A percentile compares a stretch with the other conserved stretches of the same genome.
These are phyloP conservation scores for Penicillium nucicola DNA, from an alignment of 495 filamentous ascomycete species.

Conservation along the genomic window DNA sequence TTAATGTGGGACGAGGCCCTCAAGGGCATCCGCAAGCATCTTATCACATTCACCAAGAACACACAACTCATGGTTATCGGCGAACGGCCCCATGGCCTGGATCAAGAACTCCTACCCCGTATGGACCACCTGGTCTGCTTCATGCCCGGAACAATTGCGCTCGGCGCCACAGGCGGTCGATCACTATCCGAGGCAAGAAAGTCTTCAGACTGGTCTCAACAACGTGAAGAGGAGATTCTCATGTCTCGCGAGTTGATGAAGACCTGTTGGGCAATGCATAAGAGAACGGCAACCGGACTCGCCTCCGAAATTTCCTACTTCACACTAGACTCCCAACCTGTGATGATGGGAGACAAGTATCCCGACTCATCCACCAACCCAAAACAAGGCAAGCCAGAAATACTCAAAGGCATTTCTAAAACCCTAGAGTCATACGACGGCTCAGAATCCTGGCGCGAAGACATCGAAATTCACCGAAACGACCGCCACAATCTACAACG, in stretches of 20 bases:
- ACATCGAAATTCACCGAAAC: slow-evolving; percentile 69
- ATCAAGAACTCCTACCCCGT: slow-evolving; percentile 66
- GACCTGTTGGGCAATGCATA: slow-evolving; percentile 97
- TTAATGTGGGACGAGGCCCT: slow-evolving; percentile 92
- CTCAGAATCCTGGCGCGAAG: slow-evolving; percentile 56
- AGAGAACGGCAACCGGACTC: slow-evolving; percentile 78
- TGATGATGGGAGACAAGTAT: slow-evolving; percentile 41
- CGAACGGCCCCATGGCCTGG: slow-evolving; percentile 76
- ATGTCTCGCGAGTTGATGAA: slow-evolving; percentile 89
- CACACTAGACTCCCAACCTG: slow-evolving; percentile 55
- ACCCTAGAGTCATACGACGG: slow-evolving; percentile 25
- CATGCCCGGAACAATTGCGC: slow-evolving; percentile 91
- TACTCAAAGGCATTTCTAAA: slow-evolving; percentile 32
- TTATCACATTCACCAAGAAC: slow-evolving; percentile 81
- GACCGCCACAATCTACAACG: slow-evolving; percentile 94
- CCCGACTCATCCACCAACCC: slow-evolving; percentile 28
- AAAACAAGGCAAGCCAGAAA: slow-evolving; percentile 18
- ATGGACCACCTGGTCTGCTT: slow-evolving; percentile 99
- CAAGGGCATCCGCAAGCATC: slow-evolving; percentile 81
- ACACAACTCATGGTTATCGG: slow-evolving; percentile 80
- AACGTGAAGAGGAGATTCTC: slow-evolving; percentile 81
- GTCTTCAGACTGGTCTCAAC: slow-evolving; percentile 63
- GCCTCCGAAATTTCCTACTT: slow-evolving; percentile 94
- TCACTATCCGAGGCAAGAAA: slow-evolving; percentile 71
- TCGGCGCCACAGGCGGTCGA: slow-evolving; percentile 78